phyloP scores from a whole-genome alignment of 192 early-diverging fungal species.

The Podila verticillata region DNA sequence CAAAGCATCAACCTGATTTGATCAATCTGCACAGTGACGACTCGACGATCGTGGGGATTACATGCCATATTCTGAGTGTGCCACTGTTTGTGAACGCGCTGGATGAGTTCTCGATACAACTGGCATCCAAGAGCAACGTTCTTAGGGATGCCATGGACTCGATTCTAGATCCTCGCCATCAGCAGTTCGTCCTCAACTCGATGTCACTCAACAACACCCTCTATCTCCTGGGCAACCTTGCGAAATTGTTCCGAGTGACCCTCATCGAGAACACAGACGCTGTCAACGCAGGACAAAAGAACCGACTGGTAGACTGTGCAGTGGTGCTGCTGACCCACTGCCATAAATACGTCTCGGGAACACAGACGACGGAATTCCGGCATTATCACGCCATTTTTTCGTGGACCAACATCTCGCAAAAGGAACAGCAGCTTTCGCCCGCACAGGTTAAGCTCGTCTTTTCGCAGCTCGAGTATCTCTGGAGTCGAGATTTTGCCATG shows the following conservation, averaged over 20 bases:
- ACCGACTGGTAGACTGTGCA: constrained; percentile 22
- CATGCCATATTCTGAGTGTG: constrained; percentile 30
- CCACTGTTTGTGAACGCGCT: constrained; percentile 35
- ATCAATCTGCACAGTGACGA: constrained; percentile 44
- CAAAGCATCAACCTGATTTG: constrained; percentile 23
- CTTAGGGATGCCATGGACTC: constrained; percentile 19
- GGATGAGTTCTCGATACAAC: constrained; percentile 36
- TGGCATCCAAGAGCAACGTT: constrained; percentile 23
- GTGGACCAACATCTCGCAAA: constrained; percentile 35
- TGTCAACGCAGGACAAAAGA: constrained; percentile 4
- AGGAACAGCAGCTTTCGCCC: constrained; percentile 25
- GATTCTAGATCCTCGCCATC: constrained; percentile 24
- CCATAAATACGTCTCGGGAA: constrained; percentile 27
- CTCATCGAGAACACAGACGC: constrained; percentile 3
- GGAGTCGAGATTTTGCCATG: constrained; percentile 38
- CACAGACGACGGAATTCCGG: constrained; percentile 34
- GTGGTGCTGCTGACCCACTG: constrained; percentile 26
- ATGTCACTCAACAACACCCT: constrained; percentile 39
- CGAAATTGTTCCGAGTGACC: constrained; percentile 9
- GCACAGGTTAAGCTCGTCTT: constrained; percentile 27
- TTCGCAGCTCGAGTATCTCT: constrained; percentile 31
- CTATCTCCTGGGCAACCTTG: constrained; percentile 36
- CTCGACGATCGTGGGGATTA: constrained; percentile 35
- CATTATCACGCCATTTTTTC: constrained; percentile 38
- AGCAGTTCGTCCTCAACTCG: constrained; percentile 21